Evolutionary conservation across 345 rosid species (phyloP), one percentile per base, ranked within the genome.

Genomic region (Syzygium oleosum): DNA sequence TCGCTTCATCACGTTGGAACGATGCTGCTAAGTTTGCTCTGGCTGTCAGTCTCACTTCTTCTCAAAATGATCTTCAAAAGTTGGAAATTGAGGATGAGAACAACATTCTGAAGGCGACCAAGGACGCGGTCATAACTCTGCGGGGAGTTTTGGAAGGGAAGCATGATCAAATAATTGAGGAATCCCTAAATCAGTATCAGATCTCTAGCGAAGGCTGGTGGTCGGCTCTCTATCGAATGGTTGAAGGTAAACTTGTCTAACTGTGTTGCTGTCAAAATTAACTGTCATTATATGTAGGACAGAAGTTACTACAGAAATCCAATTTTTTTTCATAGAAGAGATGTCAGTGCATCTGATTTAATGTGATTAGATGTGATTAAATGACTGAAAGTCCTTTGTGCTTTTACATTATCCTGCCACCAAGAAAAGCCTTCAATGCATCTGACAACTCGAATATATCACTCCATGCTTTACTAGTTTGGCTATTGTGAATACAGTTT

Each of bases 111-210:
- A 88, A 73, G 86, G 92, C 89, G 89, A 95, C 97, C 13, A 91
- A 91, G 91, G 92, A 92, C 87, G 96, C 95, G 1, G 92, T 94
- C 2, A 73, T 91, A 59, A 93, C 93, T 3, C 89, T 94, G 84
- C 93, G 88, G 91, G 94, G 91, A 88, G 94, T 95, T 86, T 87
- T 94, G 88, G 94, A 90, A 87, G 95, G 96, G 43, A 95, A 93
- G 88, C 95, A 93, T 38, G 87, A 93, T 54, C 87, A 90, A 90
- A 89, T n/a, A 17, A 93, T 94, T 27, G 91, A 90, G 23, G 90
- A 88, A 41, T 85, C 92, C 15, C 88, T 94, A 55, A 54, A 88
- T 25, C 92, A 87, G 55, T 68, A 91, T 89, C 89, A 89, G 80
- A 88, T 93, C 88, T 87, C 96, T 2, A 84, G 89, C 49, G 94